A percentile compares a stretch with the other conserved stretches of the same genome.
Conservation (phyloP, 306 rosid genomes). For the Albizia julibrissin region DNA sequence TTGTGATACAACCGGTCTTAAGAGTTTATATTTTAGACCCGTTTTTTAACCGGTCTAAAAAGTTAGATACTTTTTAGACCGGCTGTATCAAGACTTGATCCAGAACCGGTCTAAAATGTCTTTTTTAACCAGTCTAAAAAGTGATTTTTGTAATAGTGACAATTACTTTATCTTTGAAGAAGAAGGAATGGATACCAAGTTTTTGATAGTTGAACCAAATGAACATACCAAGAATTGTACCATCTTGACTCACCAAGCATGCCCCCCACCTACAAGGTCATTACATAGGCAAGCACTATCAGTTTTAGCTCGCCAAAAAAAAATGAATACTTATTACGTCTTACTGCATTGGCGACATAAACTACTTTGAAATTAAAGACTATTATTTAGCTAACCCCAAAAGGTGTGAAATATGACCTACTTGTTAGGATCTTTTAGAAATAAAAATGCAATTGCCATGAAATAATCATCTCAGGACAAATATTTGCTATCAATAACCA, state of each 20-base stretch:
- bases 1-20: too few relatives aligned
- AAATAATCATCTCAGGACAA: conserved; percentile 96
- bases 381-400: background rate
- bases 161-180: background rate
- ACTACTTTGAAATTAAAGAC: too few relatives aligned
- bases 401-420: conserved; percentile 61
- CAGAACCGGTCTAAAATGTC: too few relatives aligned
- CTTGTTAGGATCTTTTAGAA: conserved; percentile 93
- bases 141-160: too few relatives aligned
- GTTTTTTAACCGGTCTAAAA: too few relatives aligned
- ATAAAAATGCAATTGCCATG: too few relatives aligned
- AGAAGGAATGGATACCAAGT: background rate
- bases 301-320: background rate
- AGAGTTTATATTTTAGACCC: too few relatives aligned
- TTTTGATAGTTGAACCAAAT: conserved; percentile 5
- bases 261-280: conserved; percentile 80
- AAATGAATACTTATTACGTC: background rate
- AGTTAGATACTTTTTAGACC: too few relatives aligned
- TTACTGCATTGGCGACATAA: background rate
- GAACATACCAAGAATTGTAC: conserved; percentile 80
- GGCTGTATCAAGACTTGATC: too few relatives aligned
- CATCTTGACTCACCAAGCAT: conserved; percentile 85
- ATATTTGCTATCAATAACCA: conserved; percentile 44
- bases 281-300: conserved; percentile 9
- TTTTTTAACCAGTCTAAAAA: too few relatives aligned